These are phyloP conservation scores for Phialocephala subalpina DNA, from an alignment of 2,329 filamentous ascomycete species.

Conservation along the genomic window DNA sequence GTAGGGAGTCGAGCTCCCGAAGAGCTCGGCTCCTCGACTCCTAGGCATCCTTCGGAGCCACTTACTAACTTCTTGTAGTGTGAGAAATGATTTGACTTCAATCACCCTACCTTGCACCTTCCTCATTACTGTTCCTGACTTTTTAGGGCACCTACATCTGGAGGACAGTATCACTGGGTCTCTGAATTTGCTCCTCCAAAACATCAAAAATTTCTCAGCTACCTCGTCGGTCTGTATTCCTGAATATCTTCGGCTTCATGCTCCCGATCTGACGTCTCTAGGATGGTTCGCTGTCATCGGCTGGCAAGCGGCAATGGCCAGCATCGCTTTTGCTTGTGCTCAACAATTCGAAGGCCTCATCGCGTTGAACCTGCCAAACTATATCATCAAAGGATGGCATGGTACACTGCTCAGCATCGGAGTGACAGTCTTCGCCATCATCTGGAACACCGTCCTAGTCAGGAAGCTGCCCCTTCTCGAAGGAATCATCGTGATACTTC, in stretches of 20 bases:
- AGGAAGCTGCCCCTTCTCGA: constrained; percentile 50
- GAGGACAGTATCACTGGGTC: constrained; percentile 66
- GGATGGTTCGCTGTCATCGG: constrained; percentile 54
- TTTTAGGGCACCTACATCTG: constrained; percentile 57
- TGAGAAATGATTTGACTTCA: constrained; percentile 11
- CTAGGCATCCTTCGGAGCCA: too few species aligned
- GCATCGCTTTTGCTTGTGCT: constrained; percentile 50
- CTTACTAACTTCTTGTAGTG: too few species aligned
- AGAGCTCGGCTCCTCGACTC: too few species aligned
- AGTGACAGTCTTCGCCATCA: constrained; percentile 47
- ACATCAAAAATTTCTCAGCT: constrained; percentile 60
- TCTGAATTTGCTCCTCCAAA: constrained; percentile 51
- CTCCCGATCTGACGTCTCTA: constrained; percentile 26
- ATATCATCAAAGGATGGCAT: constrained; percentile 50
- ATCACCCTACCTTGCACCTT: neutral
- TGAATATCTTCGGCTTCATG: neutral
- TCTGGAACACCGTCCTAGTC: constrained; percentile 52
- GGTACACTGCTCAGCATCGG: constrained; percentile 51
- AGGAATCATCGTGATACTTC: constrained; percentile 51
- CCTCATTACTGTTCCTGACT: neutral
- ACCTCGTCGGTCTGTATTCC: constrained; percentile 50
- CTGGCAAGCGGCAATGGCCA: constrained; percentile 53
- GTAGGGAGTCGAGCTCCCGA: too few species aligned
- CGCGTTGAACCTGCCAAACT: constrained; percentile 44
- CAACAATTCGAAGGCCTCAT: constrained; percentile 54